A percentile compares a stretch with the other conserved stretches of the same genome.
Evolutionary conservation across 371 early-diverging fungal genomes (phyloP).

Genomic region (Mortierella sp.): DNA sequence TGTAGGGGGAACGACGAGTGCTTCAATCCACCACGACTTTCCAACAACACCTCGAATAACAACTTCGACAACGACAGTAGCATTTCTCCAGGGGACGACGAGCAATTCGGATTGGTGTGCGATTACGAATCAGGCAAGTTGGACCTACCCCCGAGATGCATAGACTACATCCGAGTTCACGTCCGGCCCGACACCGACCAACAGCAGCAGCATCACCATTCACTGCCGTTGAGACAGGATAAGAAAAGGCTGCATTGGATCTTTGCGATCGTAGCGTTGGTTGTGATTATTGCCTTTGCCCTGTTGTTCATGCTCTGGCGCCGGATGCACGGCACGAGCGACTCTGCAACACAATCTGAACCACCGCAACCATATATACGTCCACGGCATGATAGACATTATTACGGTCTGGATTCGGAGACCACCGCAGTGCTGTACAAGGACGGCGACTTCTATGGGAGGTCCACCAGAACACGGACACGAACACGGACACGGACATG

Average conservation of each 20-base stretch:
- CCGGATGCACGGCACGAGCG: background rate
- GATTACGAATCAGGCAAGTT: background rate
- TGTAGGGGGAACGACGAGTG: conserved; percentile 12
- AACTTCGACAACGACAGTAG: background rate
- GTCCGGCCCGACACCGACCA: background rate
- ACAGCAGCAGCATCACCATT: background rate
- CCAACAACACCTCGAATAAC: background rate
- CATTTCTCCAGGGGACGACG: background rate
- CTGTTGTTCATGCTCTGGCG: background rate
- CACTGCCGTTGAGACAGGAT: background rate
- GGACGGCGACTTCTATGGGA: background rate
- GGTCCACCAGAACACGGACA: background rate
- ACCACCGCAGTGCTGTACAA: too few relatives aligned
- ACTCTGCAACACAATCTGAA: background rate
- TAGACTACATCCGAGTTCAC: background rate
- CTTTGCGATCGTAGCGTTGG: background rate
- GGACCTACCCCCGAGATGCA: background rate
- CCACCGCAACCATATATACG: too few relatives aligned
- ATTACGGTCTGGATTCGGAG: too few relatives aligned
- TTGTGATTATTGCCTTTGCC: background rate
- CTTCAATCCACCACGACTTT: background rate
- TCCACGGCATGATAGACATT: too few relatives aligned
- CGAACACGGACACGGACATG: background rate
- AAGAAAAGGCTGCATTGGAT: background rate
- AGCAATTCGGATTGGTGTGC: background rate